Conservation (phyloP, 306 rosid genomes). For the Potentilla sterilis region DNA sequence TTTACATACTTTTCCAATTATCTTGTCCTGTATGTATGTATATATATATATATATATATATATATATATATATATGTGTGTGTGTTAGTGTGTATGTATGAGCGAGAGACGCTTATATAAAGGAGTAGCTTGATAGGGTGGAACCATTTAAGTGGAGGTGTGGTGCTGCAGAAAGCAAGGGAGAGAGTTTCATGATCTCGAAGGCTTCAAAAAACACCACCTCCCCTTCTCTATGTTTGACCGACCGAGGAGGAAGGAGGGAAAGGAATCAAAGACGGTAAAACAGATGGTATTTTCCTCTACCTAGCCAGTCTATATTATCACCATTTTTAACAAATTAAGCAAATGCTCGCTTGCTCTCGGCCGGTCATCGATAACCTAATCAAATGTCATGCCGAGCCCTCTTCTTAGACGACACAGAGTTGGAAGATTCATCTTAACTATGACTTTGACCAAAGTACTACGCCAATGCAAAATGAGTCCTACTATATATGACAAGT, state of each 20-base stretch:
- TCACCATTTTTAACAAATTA: background rate
- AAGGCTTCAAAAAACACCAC: slow-evolving; percentile 46
- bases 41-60: too few relatives aligned
- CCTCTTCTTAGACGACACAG: background rate
- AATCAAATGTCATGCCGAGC: background rate
- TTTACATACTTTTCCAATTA: too few relatives aligned
- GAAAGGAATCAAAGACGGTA: slow-evolving; percentile 75
- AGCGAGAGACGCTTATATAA: slow-evolving; percentile 6
- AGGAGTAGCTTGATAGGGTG: background rate
- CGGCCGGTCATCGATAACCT: background rate
- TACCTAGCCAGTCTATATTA: background rate
- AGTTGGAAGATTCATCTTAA: background rate
- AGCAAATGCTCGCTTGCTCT: background rate
- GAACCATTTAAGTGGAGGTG: background rate
- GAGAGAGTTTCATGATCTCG: slow-evolving; percentile 57
- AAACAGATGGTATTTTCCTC: slow-evolving; percentile 42
- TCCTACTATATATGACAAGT: slow-evolving; percentile 2
- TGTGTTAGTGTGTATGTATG: background rate
- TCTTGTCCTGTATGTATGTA: too few relatives aligned
- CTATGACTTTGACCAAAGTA: slow-evolving; percentile 34
- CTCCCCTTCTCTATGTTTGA: slow-evolving; percentile 57
- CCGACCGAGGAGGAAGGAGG: slow-evolving; percentile 60
- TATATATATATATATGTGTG: too few relatives aligned
- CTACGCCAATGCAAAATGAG: slow-evolving; percentile 20
- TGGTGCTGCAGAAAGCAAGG: slow-evolving; percentile 38